Base-by-base conservation (phyloP, 306 rosid species). In the Cercis canadensis region DNA sequence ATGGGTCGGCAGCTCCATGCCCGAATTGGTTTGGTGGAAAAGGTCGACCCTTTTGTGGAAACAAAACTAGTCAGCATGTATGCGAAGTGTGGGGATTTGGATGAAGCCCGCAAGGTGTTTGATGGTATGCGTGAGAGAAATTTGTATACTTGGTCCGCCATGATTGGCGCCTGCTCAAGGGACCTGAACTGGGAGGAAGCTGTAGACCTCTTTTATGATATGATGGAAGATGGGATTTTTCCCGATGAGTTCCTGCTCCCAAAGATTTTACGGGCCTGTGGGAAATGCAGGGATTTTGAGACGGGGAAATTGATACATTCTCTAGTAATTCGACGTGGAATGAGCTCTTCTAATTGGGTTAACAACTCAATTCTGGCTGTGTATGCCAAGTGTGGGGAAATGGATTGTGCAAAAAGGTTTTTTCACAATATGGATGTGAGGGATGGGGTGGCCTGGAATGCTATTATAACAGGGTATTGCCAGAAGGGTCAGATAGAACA, bases 101-200 rank as follows among this genome's bases (percentile, higher is more conserved):
- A 85, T 0, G 92, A 87, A n/a, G 99, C 98, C 3, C 87, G 97
- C 9, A 67, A 84, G 49, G 89, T 94, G 77, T 94, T 94, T 50
- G 88, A 89, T 69, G 85, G 66, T 83, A 94, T 94, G 91, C 81
- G 60, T 31, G 88, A 87, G 78, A 86, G 90, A 58, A 94, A 94
- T 76, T 78, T 94, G 88, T 94, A 79, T 78, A 69, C 99, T 62
- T 94, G 99, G 99, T 94, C 99, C 14, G 97, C 99, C 5, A 94
- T 94, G 86, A 89, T 91, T 45, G 97, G 99, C 12, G 97, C 87
- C 3, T 89, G 89, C 74, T 81, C 81, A 0, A 84, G 97, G 75
- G 86, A 75, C 18, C 80, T 52, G 60, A 74, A 82, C 72, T 94
- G 96, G 96, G 81, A 24, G 68, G 92, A 91, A 19, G 96, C 83